Base-by-base conservation (phyloP, 306 rosid genomes). In the Malus orientalis region DNA sequence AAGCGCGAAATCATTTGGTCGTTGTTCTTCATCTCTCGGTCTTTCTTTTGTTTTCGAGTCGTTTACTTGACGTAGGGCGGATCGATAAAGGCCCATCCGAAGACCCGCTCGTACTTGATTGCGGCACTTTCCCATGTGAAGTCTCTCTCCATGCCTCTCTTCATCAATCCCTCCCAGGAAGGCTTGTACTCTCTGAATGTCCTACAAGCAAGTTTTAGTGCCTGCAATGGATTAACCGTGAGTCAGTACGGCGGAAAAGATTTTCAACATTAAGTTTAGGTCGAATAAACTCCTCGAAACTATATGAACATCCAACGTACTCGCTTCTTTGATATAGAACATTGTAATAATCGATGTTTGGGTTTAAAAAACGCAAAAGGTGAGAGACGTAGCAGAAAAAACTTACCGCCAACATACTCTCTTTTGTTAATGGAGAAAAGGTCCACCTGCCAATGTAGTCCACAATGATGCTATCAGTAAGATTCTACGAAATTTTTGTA, bases 51-150 rank as follows among this genome's bases (percentile, higher is more conserved):
- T 36, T 69, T 51, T 64, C 14, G 13, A 22, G 30, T 42, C 67
- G 36, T 58, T 36, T 79, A 44, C 15, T 27, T 8, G 40, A 78
- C 62, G 49, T 91, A 93, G 44, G 98, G 97, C 14, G 90, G 92
- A 67, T 91, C 93, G 1, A 75, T 63, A 67, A 84, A 86, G 3
- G 87, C 88, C 98, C 98, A 93, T 53, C 90, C 82, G 16, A 93
- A 78, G 70, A 91, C 77, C 81, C 91, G 91, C 81, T 93, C 97
- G 30, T 93, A 93, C 76, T 86, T 90, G 42, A 58, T 55, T 15
- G 98, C 98, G 36, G 98, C 89, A 63, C 85, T 89, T 57, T 69
- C 91, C 98, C 97, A 93, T 9, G 97, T 84, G 86, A 71, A 89
- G 81, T 89, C 89, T 78, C 71, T 91, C 25, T 74, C 69, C 97